Percentiles rank a stretch among this genome's conserved stretches.
phyloP scores from a whole-genome alignment of 768 basidiomycete genomes.

The Kondoa subrosea region DNA sequence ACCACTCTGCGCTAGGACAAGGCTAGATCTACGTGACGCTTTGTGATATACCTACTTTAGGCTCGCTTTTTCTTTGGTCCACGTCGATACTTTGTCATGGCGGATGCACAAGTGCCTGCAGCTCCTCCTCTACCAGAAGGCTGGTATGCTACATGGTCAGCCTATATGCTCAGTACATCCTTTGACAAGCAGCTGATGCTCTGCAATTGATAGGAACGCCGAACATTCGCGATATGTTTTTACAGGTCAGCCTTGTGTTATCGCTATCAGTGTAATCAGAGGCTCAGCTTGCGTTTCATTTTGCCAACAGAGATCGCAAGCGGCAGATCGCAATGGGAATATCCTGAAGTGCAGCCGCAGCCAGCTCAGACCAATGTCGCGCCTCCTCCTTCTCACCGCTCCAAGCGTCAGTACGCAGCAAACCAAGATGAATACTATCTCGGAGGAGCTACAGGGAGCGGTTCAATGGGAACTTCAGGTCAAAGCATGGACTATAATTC shows the following conservation, averaged over 20 bases:
- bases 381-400: background rate
- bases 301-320: background rate
- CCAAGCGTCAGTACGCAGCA: background rate
- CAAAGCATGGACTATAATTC: background rate
- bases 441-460: background rate
- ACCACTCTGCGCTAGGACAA: too few relatives aligned
- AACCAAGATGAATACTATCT: background rate
- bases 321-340: background rate
- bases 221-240: conserved; percentile 1
- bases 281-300: background rate
- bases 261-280: background rate
- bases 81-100: background rate
- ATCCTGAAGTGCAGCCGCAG: background rate
- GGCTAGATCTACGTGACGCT: too few relatives aligned
- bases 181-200: background rate
- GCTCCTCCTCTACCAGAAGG: background rate
- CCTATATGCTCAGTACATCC: background rate
- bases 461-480: background rate
- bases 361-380: background rate
- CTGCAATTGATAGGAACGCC: background rate
- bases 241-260: background rate
- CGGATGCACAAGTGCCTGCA: background rate
- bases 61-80: background rate
- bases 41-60: too few relatives aligned
- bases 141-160: conserved; percentile 1